Conservation (phyloP, 2,329 filamentous ascomycete species). For the Hypoxylon sp. region DNA sequence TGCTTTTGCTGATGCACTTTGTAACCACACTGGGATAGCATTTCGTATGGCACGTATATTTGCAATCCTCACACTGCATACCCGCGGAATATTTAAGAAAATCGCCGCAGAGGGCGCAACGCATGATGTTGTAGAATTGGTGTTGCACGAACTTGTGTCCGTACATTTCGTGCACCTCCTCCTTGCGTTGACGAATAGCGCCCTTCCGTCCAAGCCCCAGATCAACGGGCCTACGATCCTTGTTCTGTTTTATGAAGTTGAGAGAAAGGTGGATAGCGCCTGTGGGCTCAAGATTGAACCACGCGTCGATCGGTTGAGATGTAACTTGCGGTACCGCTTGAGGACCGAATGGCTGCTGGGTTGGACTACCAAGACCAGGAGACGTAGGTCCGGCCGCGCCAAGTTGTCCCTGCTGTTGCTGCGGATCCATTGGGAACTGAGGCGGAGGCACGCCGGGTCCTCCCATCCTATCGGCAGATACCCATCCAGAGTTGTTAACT, state of each 20-base stretch:
- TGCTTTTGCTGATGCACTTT: conserved; percentile 99
- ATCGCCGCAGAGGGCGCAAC: conserved; percentile 95
- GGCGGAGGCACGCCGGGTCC: conserved; percentile 62
- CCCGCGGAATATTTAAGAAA: conserved; percentile 98
- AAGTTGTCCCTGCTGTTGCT: conserved; percentile 58
- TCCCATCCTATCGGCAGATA: conserved; percentile 95
- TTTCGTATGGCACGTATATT: conserved; percentile 98
- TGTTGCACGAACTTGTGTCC: conserved; percentile 99
- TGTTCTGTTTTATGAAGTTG: conserved; percentile 92
- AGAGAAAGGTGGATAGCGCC: conserved; percentile 93
- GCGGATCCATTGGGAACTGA: conserved; percentile 72
- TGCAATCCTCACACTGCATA: conserved; percentile 99
- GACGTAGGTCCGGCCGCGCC: conserved; percentile 61
- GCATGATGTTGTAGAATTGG: conserved; percentile 99
- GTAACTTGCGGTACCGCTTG: conserved; percentile 66
- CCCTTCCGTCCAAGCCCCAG: conserved; percentile 94
- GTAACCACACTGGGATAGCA: conserved; percentile 97
- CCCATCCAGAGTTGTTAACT: conserved; percentile 95
- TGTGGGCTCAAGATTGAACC: conserved; percentile 97
- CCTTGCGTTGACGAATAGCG: conserved; percentile 96
- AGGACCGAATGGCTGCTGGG: conserved; percentile 50
- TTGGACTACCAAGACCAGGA: conserved; percentile 54
- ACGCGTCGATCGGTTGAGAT: conserved; percentile 83
- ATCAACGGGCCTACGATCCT: conserved; percentile 86
- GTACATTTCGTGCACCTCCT: conserved; percentile 98